Evolutionary conservation across 805 yeast genomes (phyloP), one percentile per base, ranked within the genome.

Genomic region (Zygoascus flipseniorum): DNA sequence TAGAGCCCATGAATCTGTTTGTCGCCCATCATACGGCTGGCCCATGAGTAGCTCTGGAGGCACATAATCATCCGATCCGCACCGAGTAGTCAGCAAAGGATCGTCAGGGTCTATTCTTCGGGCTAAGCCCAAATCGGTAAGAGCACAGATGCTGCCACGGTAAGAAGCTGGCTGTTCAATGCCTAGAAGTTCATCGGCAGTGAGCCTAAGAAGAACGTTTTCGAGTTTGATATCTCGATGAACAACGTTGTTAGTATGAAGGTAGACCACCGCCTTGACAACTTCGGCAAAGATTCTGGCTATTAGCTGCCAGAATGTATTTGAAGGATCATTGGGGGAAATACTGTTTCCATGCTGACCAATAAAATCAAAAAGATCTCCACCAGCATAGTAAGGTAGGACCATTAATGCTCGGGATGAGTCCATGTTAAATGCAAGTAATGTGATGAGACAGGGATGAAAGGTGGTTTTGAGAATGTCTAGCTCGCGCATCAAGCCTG

Each of bases 61-160:
- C 6, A 93, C 96, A 62, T 93, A 93, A 66, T 93, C 99, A 58
- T 88, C 97, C 1, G 96, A 87, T 0, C 99, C 99, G 68, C 99
- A 93, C 56, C 98, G 71, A 1, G 98, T 92, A 2, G 86, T 77
- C 26, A 95, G 74, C 54, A 84, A 61, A 26, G 89, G 86, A 58
- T 79, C 73, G 1, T 72, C 75, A 1, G 80, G 77, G 49, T 77
- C 81, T 23, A 92, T 76, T 49, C 75, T 72, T 60, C 89, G 83
- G 10, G 96, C 84, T 28, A 93, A 76, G 0, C 99, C 99, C 69
- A 93, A 85, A 72, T 93, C 99, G 0, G 95, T 83, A 32, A 89
- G 67, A 14, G 81, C 82, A 1, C 82, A 80, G 16, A 82, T 56
- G 23, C 31, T 14, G 26, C 26, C 5, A 49, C 77, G 74, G 2